phyloP scores from a whole-genome alignment of 2,329 filamentous ascomycete genomes.

The Domatiomyces globalis region DNA sequence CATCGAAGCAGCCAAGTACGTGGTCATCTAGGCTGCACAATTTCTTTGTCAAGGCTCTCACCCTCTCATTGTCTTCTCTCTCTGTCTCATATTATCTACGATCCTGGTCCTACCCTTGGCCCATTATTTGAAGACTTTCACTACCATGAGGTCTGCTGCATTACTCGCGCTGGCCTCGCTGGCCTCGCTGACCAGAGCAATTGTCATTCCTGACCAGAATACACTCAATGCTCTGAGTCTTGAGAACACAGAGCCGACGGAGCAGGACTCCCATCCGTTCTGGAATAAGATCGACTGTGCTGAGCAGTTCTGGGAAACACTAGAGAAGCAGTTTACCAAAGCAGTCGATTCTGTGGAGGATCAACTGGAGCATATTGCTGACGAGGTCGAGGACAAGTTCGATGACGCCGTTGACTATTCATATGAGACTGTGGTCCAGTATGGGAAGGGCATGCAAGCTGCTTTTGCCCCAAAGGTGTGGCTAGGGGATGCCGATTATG shows the following conservation, averaged over 20 bases:
- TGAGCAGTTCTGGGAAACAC: conserved; percentile 16
- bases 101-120: not conserved
- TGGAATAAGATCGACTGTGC: conserved; percentile 13
- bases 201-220: conserved; percentile 18
- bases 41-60: not conserved
- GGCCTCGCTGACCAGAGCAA: conserved; percentile 9
- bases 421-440: conserved; percentile 24
- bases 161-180: conserved; percentile 14
- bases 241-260: conserved; percentile 7
- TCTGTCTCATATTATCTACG: not conserved
- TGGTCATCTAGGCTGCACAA: not conserved
- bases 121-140: not conserved
- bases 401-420: conserved; percentile 29
- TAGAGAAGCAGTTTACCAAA: conserved; percentile 21
- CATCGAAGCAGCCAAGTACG: not conserved
- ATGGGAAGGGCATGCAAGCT: conserved; percentile 31
- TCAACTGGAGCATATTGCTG: conserved; percentile 30
- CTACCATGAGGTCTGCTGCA: conserved; percentile 12
- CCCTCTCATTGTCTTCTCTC: conserved; percentile 1
- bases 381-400: conserved; percentile 29
- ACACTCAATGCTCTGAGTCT: conserved; percentile 14
- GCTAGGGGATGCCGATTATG: conserved; percentile 24
- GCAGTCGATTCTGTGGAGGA: conserved; percentile 30
- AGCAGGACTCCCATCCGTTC: conserved; percentile 12
- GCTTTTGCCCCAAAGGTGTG: conserved; percentile 36